A percentile compares a stretch with the other conserved stretches of the same genome.
These are phyloP conservation scores for Yarrowia phangngaensis DNA, from an alignment of 805 yeast species.

Conservation along the genomic window DNA sequence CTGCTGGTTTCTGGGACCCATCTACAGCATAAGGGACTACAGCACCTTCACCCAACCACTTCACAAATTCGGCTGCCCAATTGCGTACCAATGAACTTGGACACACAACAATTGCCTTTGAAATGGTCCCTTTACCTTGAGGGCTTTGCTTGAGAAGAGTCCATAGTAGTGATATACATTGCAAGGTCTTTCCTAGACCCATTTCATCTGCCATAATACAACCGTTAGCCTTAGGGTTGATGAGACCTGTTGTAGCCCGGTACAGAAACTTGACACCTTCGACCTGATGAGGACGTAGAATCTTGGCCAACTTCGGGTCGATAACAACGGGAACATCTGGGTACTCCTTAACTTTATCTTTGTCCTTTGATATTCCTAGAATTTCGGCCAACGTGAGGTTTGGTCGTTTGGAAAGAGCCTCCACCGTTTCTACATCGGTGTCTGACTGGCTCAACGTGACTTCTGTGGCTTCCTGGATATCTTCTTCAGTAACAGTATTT, in stretches of 20 bases:
- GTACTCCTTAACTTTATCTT: conserved; percentile 49
- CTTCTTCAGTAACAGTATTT: conserved; percentile 32
- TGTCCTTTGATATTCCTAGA: conserved; percentile 55
- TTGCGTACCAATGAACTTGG: conserved; percentile 91
- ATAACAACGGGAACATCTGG: conserved; percentile 94
- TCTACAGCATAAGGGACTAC: conserved; percentile 86
- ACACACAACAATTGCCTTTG: conserved; percentile 87
- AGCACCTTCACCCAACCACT: conserved; percentile 94
- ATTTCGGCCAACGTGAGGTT: conserved; percentile 62
- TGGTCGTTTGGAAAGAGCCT: conserved; percentile 34
- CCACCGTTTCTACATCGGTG: conserved; percentile 37
- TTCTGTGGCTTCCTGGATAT: conserved; percentile 30
- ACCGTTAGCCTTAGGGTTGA: conserved; percentile 67
- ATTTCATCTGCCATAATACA: conserved; percentile 98
- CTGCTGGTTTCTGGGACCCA: conserved; percentile 67
- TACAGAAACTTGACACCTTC: conserved; percentile 92
- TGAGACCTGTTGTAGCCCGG: conserved; percentile 81
- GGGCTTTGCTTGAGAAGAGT: conserved; percentile 86
- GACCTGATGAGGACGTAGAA: conserved; percentile 91
- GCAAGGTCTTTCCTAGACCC: conserved; percentile 91
- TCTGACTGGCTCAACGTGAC: conserved; percentile 34
- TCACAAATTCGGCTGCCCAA: conserved; percentile 94
- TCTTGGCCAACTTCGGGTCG: conserved; percentile 80
- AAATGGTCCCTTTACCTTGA: conserved; percentile 74
- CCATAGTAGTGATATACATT: conserved; percentile 90